Evolutionary conservation across 306 rosid genomes (phyloP), one percentile per base, ranked within the genome.

Genomic region (Quercus parvula): DNA sequence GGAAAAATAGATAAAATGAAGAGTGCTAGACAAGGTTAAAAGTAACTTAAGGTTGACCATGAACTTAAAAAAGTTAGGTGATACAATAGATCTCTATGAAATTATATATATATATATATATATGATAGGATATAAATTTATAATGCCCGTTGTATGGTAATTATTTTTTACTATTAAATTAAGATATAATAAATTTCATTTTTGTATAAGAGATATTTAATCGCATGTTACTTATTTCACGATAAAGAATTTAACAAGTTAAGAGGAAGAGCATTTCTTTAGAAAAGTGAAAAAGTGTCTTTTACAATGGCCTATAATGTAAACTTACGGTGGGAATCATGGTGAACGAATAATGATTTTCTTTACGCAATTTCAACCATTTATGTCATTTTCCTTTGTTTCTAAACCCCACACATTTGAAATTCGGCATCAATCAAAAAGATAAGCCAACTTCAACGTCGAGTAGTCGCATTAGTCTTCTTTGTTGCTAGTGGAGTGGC

Each of bases 391-490:
- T 67, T 38, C 57, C 63, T 64, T 61, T 38, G 77, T 44, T 19
- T 10, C 33, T 17, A 3, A 35, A 44, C 54, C 58, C 79, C 49
- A 58, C 86, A 49, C 61, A 51, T 49, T 31, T 38, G 52, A 52
- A 68, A 75, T 75, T 81, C 78, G 72, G 84, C 55, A 56, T 79
- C 80, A 77, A 44, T 79, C 78, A 55, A 71, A 71, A 22, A 71
- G 70, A 58, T 51, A 67, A 30, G 51, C 70, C 75, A 44, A 66
- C 38, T 77, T 74, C 91, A 69, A 79, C 83, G 86, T 83, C 91
- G 88, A 83, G 89, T 79, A 63, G 85, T 83, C 88, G 87, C 91
- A 79, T 85, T 81, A 2, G 20, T 81, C 79, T 78, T 79, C 75
- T 83, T 56, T 56, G 75, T 67, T 71, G 14, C 15, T 24, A 62